phyloP scores from a whole-genome alignment of 495 filamentous ascomycete species.

The Daldinia bambusicola region DNA sequence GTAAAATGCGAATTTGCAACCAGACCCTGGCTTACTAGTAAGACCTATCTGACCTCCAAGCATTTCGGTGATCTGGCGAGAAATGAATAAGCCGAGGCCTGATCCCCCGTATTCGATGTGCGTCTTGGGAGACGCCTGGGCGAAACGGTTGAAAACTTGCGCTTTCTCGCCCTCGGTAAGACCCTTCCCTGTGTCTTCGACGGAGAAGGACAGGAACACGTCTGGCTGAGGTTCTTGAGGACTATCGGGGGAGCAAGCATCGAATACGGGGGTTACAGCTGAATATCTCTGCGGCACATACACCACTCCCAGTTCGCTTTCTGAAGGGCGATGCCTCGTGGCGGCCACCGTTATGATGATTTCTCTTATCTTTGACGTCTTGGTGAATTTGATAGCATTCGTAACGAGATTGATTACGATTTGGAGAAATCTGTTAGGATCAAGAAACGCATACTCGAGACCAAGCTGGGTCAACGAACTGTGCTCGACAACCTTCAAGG shows the following conservation, averaged over 20 bases:
- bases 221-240: constrained; percentile 50
- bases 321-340: constrained; percentile 56
- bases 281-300: constrained; percentile 48
- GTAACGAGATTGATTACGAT: constrained; percentile 77
- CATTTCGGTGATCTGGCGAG: constrained; percentile 74
- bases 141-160: constrained; percentile 77
- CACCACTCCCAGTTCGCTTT: constrained; percentile 53
- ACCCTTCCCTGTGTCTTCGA: constrained; percentile 79
- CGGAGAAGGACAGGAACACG: constrained; percentile 72
- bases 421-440: constrained; percentile 76
- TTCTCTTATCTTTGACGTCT: constrained; percentile 56
- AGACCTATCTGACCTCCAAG: constrained; percentile 83
- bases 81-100: constrained; percentile 82
- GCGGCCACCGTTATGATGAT: constrained; percentile 70
- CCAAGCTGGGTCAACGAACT: constrained; percentile 62
- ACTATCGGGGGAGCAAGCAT: constrained; percentile 37
- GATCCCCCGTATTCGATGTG: constrained; percentile 80
- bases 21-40: constrained; percentile 69
- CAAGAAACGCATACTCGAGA: constrained; percentile 73
- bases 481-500: constrained; percentile 69
- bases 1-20: constrained; percentile 84
- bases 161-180: constrained; percentile 73
- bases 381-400: constrained; percentile 82
- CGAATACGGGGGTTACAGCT: constrained; percentile 7
- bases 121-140: constrained; percentile 77